These are phyloP conservation scores for Acacia concinna DNA, from an alignment of 331 rosid species.

Conservation along the genomic window DNA sequence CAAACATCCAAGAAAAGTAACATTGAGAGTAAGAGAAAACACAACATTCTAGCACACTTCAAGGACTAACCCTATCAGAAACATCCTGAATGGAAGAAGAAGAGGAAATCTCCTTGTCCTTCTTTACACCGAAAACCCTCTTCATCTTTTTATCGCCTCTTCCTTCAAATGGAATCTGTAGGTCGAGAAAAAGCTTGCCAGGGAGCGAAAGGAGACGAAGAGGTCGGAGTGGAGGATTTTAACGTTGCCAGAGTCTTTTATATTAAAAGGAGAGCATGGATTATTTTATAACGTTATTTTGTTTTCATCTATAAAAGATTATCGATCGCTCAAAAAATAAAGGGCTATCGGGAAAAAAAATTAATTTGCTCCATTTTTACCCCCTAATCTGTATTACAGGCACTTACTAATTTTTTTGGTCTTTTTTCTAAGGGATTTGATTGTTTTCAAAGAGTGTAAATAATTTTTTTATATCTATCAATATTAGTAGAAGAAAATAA, in stretches of 20 bases:
- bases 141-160: constrained; percentile 45
- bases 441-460: too few species aligned
- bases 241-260: not conserved
- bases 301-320: too few species aligned
- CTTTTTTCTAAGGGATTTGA: too few species aligned
- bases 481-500: too few species aligned
- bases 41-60: not conserved
- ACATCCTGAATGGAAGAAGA: constrained; percentile 84
- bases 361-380: too few species aligned
- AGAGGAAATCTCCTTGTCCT: constrained; percentile 80
- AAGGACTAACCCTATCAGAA: constrained; percentile 55
- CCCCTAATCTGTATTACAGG: too few species aligned
- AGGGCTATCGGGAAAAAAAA: too few species aligned
- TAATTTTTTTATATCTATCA: too few species aligned
- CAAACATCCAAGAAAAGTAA: not conserved
- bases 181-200: not conserved
- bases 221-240: not conserved
- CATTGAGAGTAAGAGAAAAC: not conserved
- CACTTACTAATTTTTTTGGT: too few species aligned
- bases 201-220: not conserved
- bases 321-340: too few species aligned
- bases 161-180: not conserved
- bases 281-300: too few species aligned
- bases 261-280: too few species aligned
- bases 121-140: constrained; percentile 81